phyloP scores from a whole-genome alignment of 2,329 filamentous ascomycete genomes.

The Mycosphaerelloides madeirae region DNA sequence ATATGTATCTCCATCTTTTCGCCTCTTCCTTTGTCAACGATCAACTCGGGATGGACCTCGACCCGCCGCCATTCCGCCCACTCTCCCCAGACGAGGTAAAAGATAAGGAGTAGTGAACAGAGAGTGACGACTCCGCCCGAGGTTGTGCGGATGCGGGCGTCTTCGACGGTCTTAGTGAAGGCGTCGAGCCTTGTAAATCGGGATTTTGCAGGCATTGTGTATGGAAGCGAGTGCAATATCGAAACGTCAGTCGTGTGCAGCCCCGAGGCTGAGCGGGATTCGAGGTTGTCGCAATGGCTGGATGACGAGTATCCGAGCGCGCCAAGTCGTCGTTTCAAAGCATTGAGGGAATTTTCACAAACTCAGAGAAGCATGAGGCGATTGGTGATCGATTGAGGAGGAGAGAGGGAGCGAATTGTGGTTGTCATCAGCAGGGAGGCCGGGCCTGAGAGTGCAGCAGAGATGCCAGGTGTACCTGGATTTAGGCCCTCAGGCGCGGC shows the following conservation, averaged over 20 bases:
- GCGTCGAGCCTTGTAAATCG: slow-evolving; percentile 95
- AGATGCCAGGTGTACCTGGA: no score
- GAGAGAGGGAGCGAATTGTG: not conserved
- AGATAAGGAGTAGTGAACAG: slow-evolving; percentile 76
- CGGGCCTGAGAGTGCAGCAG: not conserved
- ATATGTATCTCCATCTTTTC: slow-evolving; percentile 99
- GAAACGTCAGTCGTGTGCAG: slow-evolving; percentile 8
- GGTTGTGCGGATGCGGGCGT: slow-evolving; percentile 91
- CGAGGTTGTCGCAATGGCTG: not conserved
- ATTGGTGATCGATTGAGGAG: no score
- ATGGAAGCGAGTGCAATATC: slow-evolving; percentile 2
- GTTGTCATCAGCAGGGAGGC: no score
- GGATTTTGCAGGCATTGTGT: slow-evolving; percentile 79
- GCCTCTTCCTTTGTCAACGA: slow-evolving; percentile 94
- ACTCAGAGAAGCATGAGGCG: not conserved
- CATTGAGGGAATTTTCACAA: no score
- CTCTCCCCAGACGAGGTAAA: slow-evolving; percentile 90
- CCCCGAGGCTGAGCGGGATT: slow-evolving; percentile 14
- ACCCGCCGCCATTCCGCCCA: slow-evolving; percentile 89
- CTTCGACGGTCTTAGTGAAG: slow-evolving; percentile 92
- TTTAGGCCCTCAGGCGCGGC: no score
- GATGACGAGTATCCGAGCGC: no score
- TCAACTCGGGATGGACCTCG: slow-evolving; percentile 81
- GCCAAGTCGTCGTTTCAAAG: no score
- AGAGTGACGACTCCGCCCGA: slow-evolving; percentile 95